Conservation (phyloP, 2,329 filamentous ascomycete species). For the Cladophialophora immunda region DNA sequence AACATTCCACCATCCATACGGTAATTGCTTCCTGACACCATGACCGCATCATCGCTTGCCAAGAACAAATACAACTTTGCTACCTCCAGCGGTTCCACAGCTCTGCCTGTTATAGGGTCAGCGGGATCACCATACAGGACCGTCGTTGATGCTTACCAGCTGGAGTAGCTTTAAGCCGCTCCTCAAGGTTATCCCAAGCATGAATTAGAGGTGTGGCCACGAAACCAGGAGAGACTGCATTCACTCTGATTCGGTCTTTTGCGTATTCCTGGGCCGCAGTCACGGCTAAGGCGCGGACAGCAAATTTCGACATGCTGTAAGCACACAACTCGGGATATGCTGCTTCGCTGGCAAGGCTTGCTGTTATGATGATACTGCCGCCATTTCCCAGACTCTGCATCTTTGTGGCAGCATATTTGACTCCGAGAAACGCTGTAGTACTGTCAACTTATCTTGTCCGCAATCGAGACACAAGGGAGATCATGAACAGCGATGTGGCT, state of each 20-base stretch:
- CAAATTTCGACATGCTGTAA: conserved; percentile 55
- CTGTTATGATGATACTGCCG: conserved; percentile 52
- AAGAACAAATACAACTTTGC: conserved; percentile 75
- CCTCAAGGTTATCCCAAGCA: conserved; percentile 16
- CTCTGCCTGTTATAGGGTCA: conserved; percentile 50
- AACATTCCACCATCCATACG: conserved; percentile 30
- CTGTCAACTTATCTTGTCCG: background rate
- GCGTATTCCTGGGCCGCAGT: conserved; percentile 47
- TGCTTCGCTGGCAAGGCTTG: conserved; percentile 49
- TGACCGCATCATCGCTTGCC: conserved; percentile 67
- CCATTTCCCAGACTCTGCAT: conserved; percentile 51
- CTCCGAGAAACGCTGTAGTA: conserved; percentile 45
- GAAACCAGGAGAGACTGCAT: conserved; percentile 60
- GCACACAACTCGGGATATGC: conserved; percentile 49
- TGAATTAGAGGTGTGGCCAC: conserved; percentile 39
- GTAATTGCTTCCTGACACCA: conserved; percentile 31
- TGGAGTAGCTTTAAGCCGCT: conserved; percentile 22
- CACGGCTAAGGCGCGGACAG: conserved; percentile 55
- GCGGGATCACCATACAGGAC: conserved; percentile 37
- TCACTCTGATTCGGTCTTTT: conserved; percentile 46
- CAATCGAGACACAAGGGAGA: background rate
- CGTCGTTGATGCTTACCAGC: conserved; percentile 46
- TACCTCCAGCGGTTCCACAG: conserved; percentile 64
- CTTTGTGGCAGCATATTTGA: conserved; percentile 50
- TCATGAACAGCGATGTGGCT: background rate